Percentiles rank a stretch among this genome's conserved stretches.
phyloP scores from a whole-genome alignment of 805 yeast genomes.

The Sungouiozyma intestinalis region DNA sequence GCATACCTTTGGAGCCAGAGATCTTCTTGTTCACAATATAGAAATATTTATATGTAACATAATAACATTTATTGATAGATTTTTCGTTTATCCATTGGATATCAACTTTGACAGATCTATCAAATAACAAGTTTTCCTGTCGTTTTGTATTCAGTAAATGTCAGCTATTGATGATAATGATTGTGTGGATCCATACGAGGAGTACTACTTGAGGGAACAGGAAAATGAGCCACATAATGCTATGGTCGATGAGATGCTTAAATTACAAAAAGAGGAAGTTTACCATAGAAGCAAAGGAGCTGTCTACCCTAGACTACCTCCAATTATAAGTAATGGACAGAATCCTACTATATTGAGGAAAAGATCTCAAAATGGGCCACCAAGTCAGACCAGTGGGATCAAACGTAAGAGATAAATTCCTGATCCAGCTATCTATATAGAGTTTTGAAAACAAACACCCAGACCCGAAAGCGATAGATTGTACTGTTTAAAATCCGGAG shows the following conservation, averaged over 20 bases:
- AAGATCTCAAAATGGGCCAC: constrained; percentile 1
- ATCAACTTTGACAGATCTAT: too few relatives aligned
- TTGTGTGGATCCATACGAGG: constrained; percentile 6
- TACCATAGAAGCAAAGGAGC: constrained; percentile 9
- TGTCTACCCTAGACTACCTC: constrained; percentile 7
- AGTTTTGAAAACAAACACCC: constrained; percentile 1
- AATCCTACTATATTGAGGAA: constrained; percentile 1
- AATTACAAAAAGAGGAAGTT: constrained; percentile 4
- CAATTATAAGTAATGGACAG: constrained; percentile 1
- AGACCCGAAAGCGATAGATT: constrained; percentile 1
- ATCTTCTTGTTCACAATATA: too few relatives aligned
- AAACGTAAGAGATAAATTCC: constrained; percentile 1
- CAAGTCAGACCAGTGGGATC: background rate
- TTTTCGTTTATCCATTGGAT: too few relatives aligned
- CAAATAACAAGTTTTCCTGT: too few relatives aligned
- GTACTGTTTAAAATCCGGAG: constrained; percentile 12
- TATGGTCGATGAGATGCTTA: background rate
- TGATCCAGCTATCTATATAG: background rate
- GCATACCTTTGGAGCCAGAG: background rate
- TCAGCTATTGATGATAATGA: background rate
- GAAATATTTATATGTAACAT: too few relatives aligned
- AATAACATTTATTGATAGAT: too few relatives aligned
- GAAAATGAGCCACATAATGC: background rate
- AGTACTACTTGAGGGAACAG: constrained; percentile 2
- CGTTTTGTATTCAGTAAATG: too few relatives aligned